These are phyloP conservation scores for Parascedosporium putredinis DNA, from an alignment of 2,329 filamentous ascomycete species.

Conservation along the genomic window DNA sequence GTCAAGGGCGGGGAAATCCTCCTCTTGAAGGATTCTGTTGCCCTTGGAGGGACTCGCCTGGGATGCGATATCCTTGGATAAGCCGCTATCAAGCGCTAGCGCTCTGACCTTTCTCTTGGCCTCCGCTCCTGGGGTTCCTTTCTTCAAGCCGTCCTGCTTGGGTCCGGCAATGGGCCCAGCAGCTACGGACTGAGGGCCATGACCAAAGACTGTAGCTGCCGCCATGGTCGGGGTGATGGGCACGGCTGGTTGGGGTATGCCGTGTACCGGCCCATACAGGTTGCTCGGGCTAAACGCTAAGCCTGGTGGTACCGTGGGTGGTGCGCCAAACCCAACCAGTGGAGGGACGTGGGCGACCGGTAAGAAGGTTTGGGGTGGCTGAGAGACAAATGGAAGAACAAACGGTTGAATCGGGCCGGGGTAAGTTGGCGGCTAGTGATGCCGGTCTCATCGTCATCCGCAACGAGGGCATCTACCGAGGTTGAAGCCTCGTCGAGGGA, in stretches of 20 bases:
- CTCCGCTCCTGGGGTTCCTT: slow-evolving; percentile 18
- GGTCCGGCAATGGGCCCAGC: slow-evolving; percentile 3
- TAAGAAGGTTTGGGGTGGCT: background rate
- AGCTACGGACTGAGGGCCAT: background rate
- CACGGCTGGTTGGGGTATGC: background rate
- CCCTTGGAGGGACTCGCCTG: slow-evolving; percentile 23
- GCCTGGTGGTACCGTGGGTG: slow-evolving; percentile 18
- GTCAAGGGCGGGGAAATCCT: slow-evolving; percentile 53
- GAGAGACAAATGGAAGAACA: background rate
- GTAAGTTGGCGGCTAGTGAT: slow-evolving; percentile 11
- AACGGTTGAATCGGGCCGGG: background rate
- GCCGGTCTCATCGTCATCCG: slow-evolving; percentile 36
- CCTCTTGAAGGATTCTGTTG: slow-evolving; percentile 38
- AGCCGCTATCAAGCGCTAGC: slow-evolving; percentile 32
- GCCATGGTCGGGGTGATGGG: background rate
- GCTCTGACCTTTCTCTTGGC: slow-evolving; percentile 35
- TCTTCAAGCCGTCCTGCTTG: slow-evolving; percentile 13
- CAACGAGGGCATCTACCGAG: slow-evolving; percentile 60
- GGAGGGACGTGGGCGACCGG: background rate
- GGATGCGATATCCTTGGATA: slow-evolving; percentile 34
- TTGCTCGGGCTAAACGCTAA: background rate
- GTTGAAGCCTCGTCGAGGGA: slow-evolving; percentile 50
- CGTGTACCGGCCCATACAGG: background rate
- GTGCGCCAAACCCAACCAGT: slow-evolving; percentile 13
- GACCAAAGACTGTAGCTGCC: background rate